Evolutionary conservation across 352 stramenopile genomes (phyloP), one percentile per base, ranked within the genome.

Genomic region (Globisporangium spinosum): DNA sequence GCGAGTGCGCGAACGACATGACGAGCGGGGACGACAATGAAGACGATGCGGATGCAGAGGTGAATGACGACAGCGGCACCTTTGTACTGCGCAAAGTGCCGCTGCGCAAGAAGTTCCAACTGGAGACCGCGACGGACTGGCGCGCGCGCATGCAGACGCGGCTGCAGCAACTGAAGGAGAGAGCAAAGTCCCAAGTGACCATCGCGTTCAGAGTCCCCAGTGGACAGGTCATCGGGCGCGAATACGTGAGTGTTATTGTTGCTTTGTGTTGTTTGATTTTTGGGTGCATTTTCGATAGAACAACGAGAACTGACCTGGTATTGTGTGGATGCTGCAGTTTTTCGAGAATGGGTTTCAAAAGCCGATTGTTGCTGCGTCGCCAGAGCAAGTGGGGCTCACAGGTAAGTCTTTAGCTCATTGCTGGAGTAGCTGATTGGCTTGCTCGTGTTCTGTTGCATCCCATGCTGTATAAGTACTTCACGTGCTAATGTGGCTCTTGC

Each of bases 301-400:
- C 22, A 32, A n/a, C 13, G 12, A 23, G 34, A 62, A 51, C 43
- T 51, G 43, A 51, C 43, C 15, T 49, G 40, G 40, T 22, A 22
- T 22, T 51, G 43, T 32, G 35, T 34, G 27, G n/a, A 25, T 49
- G 55, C 32, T 65, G 23, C 47, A 79, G 74, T 62, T 79, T 47
- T 59, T 71, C 22, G 58, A 60, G 20, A 73, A 68, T 25, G 74
- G 74, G 9, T 79, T 79, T 51, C 47, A 62, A 6, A 40, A 43
- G 22, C 71, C 74, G 45, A 67, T 79, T 27, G 29, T 79, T 23
- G 53, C 73, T 32, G 29, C 51, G 8, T 70, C 58, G 32, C 69
- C 71, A 0, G 58, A 57, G 17, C 74, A 80, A 58, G 62, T 74
- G n/a, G 74, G 70, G 2, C 43, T 80, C 13, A 25, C 55, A 49